Evolutionary conservation across 352 stramenopile species (phyloP), one percentile per base, ranked within the genome.

Genomic region (Pythium graminicola): DNA sequence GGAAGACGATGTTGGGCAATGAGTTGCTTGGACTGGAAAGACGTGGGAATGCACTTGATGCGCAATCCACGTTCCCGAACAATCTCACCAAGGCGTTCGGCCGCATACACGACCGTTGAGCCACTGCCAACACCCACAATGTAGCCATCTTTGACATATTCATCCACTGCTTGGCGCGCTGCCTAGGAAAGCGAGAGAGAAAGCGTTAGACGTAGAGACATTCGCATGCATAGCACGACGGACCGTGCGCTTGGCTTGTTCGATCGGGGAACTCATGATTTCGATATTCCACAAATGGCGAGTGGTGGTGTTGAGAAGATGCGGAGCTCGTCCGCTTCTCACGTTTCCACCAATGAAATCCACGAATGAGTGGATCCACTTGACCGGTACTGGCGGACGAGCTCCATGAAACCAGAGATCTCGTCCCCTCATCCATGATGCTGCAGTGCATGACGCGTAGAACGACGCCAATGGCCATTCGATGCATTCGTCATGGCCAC

Each of bases 11-110:
- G 59, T 62, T 95, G 65, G 49, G 69, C 57, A 48, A 96, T 89
- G 50, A 95, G 85, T 65, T 98, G 93, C 60, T 97, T 98, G 47
- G 96, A 97, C 57, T 98, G 93, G 55, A 99, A 96, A 16, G 93
- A 98, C 27, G 97, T 99, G 32, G 97, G 96, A 65, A 99, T 98
- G 66, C 89, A 97, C 48, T 98, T 85, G 69, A 99, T 97, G 53
- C 96, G 77, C 3, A 99, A 69, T 50, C 95, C 76, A 33, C 91
- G 85, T 47, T 86, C 85, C 47, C 89, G 89, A 26, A 99, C 82
- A 55, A 93, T 73, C 69, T 99, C 74, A 10, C 95, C 96, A 14
- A 99, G 82, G 17, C 95, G 79, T 71, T 99, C 95, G 27, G 98
- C 95, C 31, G 95, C 97, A 72, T 98, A 99, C 50, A 98, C 97